These are phyloP conservation scores for Trichoderma citrinoviride DNA, from an alignment of 2,329 filamentous ascomycete genomes.

Conservation along the genomic window DNA sequence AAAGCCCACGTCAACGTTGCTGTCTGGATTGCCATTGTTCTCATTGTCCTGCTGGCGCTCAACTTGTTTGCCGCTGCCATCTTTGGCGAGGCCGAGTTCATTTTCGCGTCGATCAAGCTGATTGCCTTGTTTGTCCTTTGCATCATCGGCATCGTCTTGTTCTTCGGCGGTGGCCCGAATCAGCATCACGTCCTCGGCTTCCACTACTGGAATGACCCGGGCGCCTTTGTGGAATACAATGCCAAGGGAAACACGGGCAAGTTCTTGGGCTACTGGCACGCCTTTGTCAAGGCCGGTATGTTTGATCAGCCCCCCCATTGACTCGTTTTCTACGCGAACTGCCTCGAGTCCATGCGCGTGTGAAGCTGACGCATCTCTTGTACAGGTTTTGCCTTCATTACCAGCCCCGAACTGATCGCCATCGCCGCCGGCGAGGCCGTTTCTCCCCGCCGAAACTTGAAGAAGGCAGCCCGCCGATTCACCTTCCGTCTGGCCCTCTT, in stretches of 20 bases:
- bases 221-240: conserved; percentile 49
- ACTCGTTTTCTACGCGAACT: too few species aligned
- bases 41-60: conserved; percentile 51
- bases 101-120: conserved; percentile 60
- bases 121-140: conserved; percentile 58
- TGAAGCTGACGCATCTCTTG: neutral
- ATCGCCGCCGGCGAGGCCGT: conserved; percentile 64
- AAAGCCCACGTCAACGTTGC: conserved; percentile 48
- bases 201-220: conserved; percentile 39
- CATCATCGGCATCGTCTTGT: conserved; percentile 54
- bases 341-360: neutral
- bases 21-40: conserved; percentile 59
- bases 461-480: conserved; percentile 61
- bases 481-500: conserved; percentile 62
- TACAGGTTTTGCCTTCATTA: conserved; percentile 59
- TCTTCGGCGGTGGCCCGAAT: conserved; percentile 54
- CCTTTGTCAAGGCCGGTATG: conserved; percentile 43
- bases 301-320: neutral
- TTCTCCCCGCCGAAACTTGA: conserved; percentile 63
- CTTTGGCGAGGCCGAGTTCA: conserved; percentile 62
- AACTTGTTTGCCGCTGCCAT: conserved; percentile 57
- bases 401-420: conserved; percentile 60
- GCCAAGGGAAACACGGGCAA: conserved; percentile 46
- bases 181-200: conserved; percentile 48
- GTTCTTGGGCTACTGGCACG: conserved; percentile 59